These are phyloP conservation scores for Reutealis trisperma DNA, from an alignment of 345 rosid genomes.

Conservation along the genomic window DNA sequence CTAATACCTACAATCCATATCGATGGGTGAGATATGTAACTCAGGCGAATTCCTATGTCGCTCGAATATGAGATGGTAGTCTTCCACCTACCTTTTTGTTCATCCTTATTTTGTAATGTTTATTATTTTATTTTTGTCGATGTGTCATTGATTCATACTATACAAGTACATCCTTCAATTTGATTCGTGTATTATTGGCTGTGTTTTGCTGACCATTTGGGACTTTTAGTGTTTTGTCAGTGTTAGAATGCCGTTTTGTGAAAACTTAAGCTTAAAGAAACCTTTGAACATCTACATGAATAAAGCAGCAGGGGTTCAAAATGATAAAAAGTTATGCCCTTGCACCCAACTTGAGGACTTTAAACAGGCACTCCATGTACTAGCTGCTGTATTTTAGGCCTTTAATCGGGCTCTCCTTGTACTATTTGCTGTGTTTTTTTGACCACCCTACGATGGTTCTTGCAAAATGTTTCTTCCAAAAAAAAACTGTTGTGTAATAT, in stretches of 20 bases:
- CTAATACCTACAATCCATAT: constrained; percentile 76
- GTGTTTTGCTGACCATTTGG: background rate
- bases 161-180: background rate
- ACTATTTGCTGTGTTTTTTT: background rate
- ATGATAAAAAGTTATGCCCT: background rate
- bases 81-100: background rate
- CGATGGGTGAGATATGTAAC: constrained; percentile 99
- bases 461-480: too few species aligned
- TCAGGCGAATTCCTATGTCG: constrained; percentile 97
- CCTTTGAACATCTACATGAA: background rate
- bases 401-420: too few species aligned
- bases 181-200: background rate
- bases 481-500: too few species aligned
- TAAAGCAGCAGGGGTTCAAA: background rate
- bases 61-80: constrained; percentile 45
- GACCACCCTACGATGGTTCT: background rate
- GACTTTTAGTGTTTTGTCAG: background rate
- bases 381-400: background rate
- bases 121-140: background rate
- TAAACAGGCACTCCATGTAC: background rate
- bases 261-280: background rate
- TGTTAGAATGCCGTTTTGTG: background rate
- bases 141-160: background rate
- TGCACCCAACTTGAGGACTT: background rate
- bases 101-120: background rate